These are phyloP conservation scores for Fusarium sp. DNA, from an alignment of 2,329 filamentous ascomycete species.

Conservation along the genomic window DNA sequence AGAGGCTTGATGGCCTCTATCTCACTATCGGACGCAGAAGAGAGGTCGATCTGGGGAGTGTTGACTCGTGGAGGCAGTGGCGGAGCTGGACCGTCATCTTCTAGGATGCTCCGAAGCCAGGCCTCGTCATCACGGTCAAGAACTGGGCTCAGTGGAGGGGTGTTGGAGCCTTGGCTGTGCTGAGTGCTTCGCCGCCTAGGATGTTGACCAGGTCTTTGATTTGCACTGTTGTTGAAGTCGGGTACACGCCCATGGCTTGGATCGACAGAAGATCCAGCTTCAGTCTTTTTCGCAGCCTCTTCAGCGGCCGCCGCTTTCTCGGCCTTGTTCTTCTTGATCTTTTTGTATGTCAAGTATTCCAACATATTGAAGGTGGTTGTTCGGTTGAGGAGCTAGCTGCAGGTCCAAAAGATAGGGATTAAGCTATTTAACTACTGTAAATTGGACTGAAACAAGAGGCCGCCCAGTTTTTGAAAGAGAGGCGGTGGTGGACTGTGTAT, in stretches of 20 bases:
- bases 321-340: slow-evolving; percentile 69
- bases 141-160: slow-evolving; percentile 56
- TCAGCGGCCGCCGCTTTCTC: slow-evolving; percentile 57
- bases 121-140: slow-evolving; percentile 68
- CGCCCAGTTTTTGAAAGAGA: slow-evolving; percentile 23
- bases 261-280: slow-evolving; percentile 31
- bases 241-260: slow-evolving; percentile 25
- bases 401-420: neutral
- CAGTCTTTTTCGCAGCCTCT: slow-evolving; percentile 36
- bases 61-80: slow-evolving; percentile 67
- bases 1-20: slow-evolving; percentile 48
- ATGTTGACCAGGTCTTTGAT: slow-evolving; percentile 23
- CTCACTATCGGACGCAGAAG: slow-evolving; percentile 40
- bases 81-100: slow-evolving; percentile 60
- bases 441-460: slow-evolving; percentile 31
- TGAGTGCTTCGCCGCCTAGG: slow-evolving; percentile 36
- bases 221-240: slow-evolving; percentile 30
- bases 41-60: slow-evolving; percentile 61
- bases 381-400: slow-evolving; percentile 1
- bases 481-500: slow-evolving; percentile 29
- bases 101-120: slow-evolving; percentile 68
- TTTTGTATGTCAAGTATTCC: slow-evolving; percentile 73
- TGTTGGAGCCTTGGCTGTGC: slow-evolving; percentile 47
- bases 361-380: slow-evolving; percentile 60
- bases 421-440: slow-evolving; percentile 24